These are phyloP conservation scores for Friedmanniomyces simplex DNA, from an alignment of 495 filamentous ascomycete species.

Conservation along the genomic window DNA sequence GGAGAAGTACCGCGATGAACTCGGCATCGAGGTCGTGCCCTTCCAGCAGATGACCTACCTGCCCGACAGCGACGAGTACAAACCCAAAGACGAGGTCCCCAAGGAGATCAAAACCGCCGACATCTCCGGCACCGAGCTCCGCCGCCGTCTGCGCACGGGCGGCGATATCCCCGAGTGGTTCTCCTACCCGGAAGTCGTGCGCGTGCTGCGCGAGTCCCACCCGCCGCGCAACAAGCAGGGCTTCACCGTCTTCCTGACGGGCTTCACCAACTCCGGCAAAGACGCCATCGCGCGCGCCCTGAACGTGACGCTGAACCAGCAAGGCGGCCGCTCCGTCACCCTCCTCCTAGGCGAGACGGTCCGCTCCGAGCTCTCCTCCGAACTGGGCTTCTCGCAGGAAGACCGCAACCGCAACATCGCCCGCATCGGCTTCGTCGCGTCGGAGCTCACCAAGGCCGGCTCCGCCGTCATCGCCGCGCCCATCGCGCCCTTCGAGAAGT, in stretches of 20 bases:
- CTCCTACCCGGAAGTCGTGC: slow-evolving; percentile 97
- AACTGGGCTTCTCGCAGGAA: slow-evolving; percentile 87
- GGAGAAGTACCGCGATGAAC: slow-evolving; percentile 90
- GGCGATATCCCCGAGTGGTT: slow-evolving; percentile 98
- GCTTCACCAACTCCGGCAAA: slow-evolving; percentile 93
- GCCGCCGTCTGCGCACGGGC: slow-evolving; percentile 75
- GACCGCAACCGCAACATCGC: slow-evolving; percentile 94
- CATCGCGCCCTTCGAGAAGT: slow-evolving; percentile 85
- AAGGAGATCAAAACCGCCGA: slow-evolving; percentile 80
- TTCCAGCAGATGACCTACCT: slow-evolving; percentile 99
- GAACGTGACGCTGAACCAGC: slow-evolving; percentile 96
- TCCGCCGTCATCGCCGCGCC: slow-evolving; percentile 94
- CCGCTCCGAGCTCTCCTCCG: slow-evolving; percentile 81
- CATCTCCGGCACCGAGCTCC: slow-evolving; percentile 94
- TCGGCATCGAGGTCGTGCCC: slow-evolving; percentile 95
- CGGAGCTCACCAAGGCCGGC: slow-evolving; percentile 84
- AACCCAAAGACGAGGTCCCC: slow-evolving; percentile 78
- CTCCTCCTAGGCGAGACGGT: slow-evolving; percentile 93
- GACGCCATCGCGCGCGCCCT: slow-evolving; percentile 90
- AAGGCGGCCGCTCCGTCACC: slow-evolving; percentile 88
- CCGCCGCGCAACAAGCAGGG: slow-evolving; percentile 81
- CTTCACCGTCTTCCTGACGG: slow-evolving; percentile 96
- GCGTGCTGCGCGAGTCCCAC: slow-evolving; percentile 88
- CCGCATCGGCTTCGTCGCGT: slow-evolving; percentile 91
- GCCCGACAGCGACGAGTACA: slow-evolving; percentile 93